Conservation (phyloP, 331 rosid genomes). For the Malus hybrid region DNA sequence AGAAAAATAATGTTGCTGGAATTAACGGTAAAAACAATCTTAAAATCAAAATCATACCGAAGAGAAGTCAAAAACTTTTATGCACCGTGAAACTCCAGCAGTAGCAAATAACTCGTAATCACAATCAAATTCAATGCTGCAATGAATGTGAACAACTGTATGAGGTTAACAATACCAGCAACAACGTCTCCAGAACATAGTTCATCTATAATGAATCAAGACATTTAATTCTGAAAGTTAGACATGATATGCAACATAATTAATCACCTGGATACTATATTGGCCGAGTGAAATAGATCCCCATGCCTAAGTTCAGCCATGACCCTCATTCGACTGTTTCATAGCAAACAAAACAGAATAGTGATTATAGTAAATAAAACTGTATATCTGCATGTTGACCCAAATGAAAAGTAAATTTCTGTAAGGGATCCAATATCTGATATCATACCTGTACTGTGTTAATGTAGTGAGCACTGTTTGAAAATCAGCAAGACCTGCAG, state of each 20-base stretch:
- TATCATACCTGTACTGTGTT: conserved; percentile 78
- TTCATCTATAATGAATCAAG: neutral
- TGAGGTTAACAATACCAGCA: neutral
- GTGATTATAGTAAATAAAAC: neutral
- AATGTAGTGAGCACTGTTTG: conserved; percentile 85
- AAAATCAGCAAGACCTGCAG: conserved; percentile 78
- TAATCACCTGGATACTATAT: conserved; percentile 91
- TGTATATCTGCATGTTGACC: neutral
- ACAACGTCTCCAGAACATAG: neutral
- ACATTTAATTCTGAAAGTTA: neutral
- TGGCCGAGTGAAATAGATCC: conserved; percentile 87
- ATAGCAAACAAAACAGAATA: conserved; percentile 11
- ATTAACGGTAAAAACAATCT: conserved; percentile 9
- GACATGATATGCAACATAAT: neutral
- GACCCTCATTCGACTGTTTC: conserved; percentile 87
- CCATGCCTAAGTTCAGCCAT: conserved; percentile 90
- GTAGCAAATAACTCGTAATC: conserved; percentile 94
- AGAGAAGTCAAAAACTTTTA: conserved; percentile 91
- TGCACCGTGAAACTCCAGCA: conserved; percentile 96
- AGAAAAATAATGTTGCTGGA: neutral
- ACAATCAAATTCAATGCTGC: conserved; percentile 95
- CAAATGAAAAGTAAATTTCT: neutral
- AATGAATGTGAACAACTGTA: conserved; percentile 23
- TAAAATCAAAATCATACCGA: conserved; percentile 43
- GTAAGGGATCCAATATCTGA: neutral